Conservation (phyloP, 768 basidiomycete genomes). For the Saitozyma podzolica region DNA sequence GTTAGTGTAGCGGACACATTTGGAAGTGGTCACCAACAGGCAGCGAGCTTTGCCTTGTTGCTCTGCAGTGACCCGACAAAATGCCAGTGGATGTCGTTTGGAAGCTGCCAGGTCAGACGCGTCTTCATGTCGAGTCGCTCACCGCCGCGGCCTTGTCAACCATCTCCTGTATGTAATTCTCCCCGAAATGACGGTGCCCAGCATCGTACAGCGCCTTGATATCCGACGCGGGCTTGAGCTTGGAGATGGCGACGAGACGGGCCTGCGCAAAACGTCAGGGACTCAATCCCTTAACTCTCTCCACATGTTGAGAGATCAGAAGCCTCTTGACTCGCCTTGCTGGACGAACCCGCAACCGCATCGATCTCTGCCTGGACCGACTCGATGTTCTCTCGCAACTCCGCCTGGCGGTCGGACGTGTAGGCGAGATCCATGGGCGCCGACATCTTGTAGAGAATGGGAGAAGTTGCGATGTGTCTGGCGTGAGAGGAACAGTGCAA, state of each 20-base stretch:
- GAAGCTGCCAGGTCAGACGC: slow-evolving; percentile 61
- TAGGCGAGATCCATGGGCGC: slow-evolving; percentile 24
- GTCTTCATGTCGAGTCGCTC: slow-evolving; percentile 28
- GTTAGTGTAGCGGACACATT: not conserved
- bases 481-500: too few species aligned
- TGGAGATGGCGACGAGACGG: slow-evolving; percentile 83
- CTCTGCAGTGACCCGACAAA: slow-evolving; percentile 92
- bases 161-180: slow-evolving; percentile 95
- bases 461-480: not conserved
- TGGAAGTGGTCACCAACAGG: slow-evolving; percentile 59
- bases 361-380: slow-evolving; percentile 44
- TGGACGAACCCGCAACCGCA: slow-evolving; percentile 15
- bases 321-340: not conserved
- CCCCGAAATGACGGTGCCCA: slow-evolving; percentile 89
- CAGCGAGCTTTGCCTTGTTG: slow-evolving; percentile 88
- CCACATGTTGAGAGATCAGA: slow-evolving; percentile 8
- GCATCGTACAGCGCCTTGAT: slow-evolving; percentile 76
- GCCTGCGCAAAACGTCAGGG: slow-evolving; percentile 32
- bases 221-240: slow-evolving; percentile 85
- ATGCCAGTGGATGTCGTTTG: slow-evolving; percentile 87
- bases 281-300: not conserved
- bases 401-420: slow-evolving; percentile 43
- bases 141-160: slow-evolving; percentile 78
- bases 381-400: slow-evolving; percentile 50
- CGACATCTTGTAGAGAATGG: not conserved